Base-by-base conservation (phyloP, 352 stramenopile species). In the Globisporangium perplexum region DNA sequence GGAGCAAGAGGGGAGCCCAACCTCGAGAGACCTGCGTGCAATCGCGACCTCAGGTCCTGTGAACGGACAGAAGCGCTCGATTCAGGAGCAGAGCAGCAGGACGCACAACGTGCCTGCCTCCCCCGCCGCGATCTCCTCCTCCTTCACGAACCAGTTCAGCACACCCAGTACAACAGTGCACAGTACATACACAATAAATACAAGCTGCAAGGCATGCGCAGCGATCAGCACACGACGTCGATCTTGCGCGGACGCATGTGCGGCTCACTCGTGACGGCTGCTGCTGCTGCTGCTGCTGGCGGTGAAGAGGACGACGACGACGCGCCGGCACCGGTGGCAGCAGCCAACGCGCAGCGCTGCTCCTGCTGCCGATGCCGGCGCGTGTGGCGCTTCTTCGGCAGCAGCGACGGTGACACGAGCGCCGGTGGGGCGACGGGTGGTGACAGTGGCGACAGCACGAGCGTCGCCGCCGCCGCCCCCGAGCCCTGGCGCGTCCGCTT, bases 401-500 rank as follows among this genome's bases (percentile, higher is more conserved):
- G 56, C 57, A 56, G 17, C 51, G 60, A 49, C n/a, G 68, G 44
- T 6, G 67, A 77, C n/a, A 47, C 38, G n/a, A 57, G 68, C 7
- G 55, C 62, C 17, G 39, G 53, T 1, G 56, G 62, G 3, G 63
- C 56, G 17, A 58, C 61, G n/a, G 60, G 49, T 11, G 59, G 60
- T 11, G 63, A 67, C 17, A 53, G 12, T 15, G 70, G 57, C 12
- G 70, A 69, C n/a, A 69, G 69, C 39, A 53, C 57, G 47, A 42
- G 47, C 17, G 33, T 18, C 33, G 33, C 4, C 31, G 31, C 31
- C 31, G 31, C 31, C 30, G 63, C 76, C 18, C 69, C 57, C 7
- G 68, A 83, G 12, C 71, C 65, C 23, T 81, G 69, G 1, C 74
- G 77, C 8, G 72, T 57, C 24, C 75, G 65, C 56, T 88, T 88